Evolutionary conservation across 1,284 basidiomycete genomes (phyloP).

Genomic region (Peniophora sp.): DNA sequence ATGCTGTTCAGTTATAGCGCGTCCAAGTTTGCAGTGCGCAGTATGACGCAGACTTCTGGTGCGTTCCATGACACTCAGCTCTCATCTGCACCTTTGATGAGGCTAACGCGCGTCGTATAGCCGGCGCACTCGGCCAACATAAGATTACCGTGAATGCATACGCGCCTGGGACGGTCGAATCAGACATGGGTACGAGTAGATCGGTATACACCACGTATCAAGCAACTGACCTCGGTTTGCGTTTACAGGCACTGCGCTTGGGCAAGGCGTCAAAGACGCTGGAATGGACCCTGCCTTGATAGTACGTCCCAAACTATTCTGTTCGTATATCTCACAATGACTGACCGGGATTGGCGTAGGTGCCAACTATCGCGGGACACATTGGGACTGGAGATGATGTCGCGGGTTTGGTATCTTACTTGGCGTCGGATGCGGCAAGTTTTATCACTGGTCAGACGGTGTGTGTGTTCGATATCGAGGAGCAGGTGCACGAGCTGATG

Average conservation of each 20-base stretch:
- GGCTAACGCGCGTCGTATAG: constrained; percentile 9
- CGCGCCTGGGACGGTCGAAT: constrained; percentile 17
- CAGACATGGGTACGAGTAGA: constrained; percentile 5
- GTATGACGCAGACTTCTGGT: constrained; percentile 17
- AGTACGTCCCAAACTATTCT: not conserved
- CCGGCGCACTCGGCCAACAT: constrained; percentile 18
- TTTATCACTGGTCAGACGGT: constrained; percentile 10
- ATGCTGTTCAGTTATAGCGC: constrained; percentile 9
- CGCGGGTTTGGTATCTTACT: constrained; percentile 14
- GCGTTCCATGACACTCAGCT: not conserved
- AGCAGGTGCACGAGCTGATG: too few relatives aligned
- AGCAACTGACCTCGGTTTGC: not conserved
- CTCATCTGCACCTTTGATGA: not conserved
- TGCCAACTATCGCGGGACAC: constrained; percentile 11
- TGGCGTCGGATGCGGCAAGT: constrained; percentile 10
- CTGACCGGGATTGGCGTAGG: not conserved
- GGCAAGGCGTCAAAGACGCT: too few relatives aligned
- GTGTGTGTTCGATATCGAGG: too few relatives aligned
- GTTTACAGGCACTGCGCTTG: not conserved
- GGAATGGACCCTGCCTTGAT: not conserved
- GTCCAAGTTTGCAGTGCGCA: constrained; percentile 21
- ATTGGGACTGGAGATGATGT: constrained; percentile 12
- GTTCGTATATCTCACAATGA: not conserved
- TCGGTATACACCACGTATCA: constrained; percentile 1
- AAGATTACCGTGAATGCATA: constrained; percentile 25